phyloP scores from a whole-genome alignment of 306 rosid genomes.

The Aeschynomene evenia region DNA sequence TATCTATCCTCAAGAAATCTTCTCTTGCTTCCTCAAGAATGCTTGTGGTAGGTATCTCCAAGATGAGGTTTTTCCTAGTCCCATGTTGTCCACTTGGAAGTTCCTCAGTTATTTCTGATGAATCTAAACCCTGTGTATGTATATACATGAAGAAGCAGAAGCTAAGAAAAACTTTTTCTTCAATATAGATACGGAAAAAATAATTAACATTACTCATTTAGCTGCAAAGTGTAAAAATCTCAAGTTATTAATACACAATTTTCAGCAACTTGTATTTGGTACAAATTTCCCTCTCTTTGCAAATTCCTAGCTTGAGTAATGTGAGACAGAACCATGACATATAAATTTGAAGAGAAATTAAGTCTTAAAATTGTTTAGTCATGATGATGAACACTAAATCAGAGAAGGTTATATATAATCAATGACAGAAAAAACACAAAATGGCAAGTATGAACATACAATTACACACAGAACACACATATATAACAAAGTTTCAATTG shows the following conservation, averaged over 20 bases:
- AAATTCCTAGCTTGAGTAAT: too few relatives aligned
- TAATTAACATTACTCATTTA: neutral
- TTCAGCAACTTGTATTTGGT: neutral
- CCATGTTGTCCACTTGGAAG: slow-evolving; percentile 32
- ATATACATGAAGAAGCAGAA: slow-evolving; percentile 10
- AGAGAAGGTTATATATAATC: neutral
- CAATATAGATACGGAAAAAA: neutral
- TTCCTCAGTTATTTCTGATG: slow-evolving; percentile 67
- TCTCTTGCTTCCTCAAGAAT: slow-evolving; percentile 44
- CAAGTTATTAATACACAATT: slow-evolving; percentile 18
- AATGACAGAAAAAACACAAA: neutral
- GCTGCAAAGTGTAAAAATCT: slow-evolving; percentile 4
- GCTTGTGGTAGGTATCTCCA: slow-evolving; percentile 47
- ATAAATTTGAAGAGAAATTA: too few relatives aligned
- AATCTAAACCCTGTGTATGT: slow-evolving; percentile 52
- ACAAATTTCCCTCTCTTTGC: neutral
- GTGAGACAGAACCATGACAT: too few relatives aligned
- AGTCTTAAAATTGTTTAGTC: neutral
- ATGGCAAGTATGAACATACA: neutral
- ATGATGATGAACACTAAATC: neutral
- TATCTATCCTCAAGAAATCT: slow-evolving; percentile 52
- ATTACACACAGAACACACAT: neutral
- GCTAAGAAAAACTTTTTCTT: neutral
- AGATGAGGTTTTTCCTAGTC: slow-evolving; percentile 42
- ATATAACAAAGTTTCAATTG: neutral